Percentiles rank a stretch among this genome's conserved stretches.
Evolutionary conservation across 106 monocot species (phyloP).

Genomic region (Amphibolis antarctica): DNA sequence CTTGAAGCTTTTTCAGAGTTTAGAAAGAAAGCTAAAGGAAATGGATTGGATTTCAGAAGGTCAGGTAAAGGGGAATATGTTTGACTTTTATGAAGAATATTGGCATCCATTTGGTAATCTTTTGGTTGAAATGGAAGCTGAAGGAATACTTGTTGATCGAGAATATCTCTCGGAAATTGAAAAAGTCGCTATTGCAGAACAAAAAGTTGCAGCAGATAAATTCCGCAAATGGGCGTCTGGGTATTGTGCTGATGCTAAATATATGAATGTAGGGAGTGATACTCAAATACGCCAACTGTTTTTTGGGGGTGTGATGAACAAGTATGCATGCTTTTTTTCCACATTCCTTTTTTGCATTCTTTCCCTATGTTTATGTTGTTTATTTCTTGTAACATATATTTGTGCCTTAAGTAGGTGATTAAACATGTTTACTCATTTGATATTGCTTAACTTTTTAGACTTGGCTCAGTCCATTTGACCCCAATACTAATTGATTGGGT

Average conservation of each 20-base stretch:
- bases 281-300: conserved; percentile 85
- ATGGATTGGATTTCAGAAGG: conserved; percentile 49
- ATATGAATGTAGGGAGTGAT: conserved; percentile 98
- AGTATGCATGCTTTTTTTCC: conserved; percentile 25
- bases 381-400: no score
- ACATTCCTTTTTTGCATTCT: no score
- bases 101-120: conserved; percentile 91
- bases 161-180: conserved; percentile 64
- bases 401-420: no score
- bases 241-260: conserved; percentile 78
- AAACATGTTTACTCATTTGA: no score
- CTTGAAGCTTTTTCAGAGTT: conserved; percentile 49
- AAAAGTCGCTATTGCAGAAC: conserved; percentile 65
- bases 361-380: no score
- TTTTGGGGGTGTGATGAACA: conserved; percentile 79
- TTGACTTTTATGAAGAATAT: conserved; percentile 82
- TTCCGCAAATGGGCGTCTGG: conserved; percentile 83
- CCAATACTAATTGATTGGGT: no score
- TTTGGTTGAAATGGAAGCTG: conserved; percentile 81
- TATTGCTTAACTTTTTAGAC: no score
- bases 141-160: conserved; percentile 87
- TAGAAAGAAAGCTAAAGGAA: conserved; percentile 47
- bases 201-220: conserved; percentile 49
- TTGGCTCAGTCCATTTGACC: no score
- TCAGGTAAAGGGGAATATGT: conserved; percentile 48